Evolutionary conservation across 805 yeast genomes (phyloP).

Genomic region (Kluyveromyces wickerhamii): DNA sequence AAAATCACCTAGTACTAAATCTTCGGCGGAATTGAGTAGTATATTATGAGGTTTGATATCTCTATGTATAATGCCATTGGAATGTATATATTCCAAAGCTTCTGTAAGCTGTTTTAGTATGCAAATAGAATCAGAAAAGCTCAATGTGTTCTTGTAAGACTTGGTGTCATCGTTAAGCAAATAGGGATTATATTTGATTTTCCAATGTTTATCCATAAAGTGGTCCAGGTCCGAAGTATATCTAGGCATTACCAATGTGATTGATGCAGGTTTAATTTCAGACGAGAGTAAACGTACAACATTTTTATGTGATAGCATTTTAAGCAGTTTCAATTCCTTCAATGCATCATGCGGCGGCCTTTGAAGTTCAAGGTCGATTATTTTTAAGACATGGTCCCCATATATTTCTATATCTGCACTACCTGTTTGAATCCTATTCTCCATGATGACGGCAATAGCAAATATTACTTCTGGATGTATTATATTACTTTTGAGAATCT

Average conservation of each 20-base stretch:
- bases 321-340: slow-evolving; percentile 18
- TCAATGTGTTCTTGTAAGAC: slow-evolving; percentile 14
- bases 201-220: slow-evolving; percentile 8
- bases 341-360: slow-evolving; percentile 25
- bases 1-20: slow-evolving; percentile 56
- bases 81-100: slow-evolving; percentile 76
- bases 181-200: slow-evolving; percentile 9
- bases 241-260: slow-evolving; percentile 9
- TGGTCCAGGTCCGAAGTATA: slow-evolving; percentile 8
- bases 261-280: slow-evolving; percentile 1
- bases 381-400: background rate
- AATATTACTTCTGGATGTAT: background rate
- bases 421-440: slow-evolving; percentile 3
- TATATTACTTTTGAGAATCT: too few species aligned
- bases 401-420: slow-evolving; percentile 3
- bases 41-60: slow-evolving; percentile 93
- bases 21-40: slow-evolving; percentile 50
- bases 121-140: slow-evolving; percentile 18
- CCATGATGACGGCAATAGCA: background rate
- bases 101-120: slow-evolving; percentile 65
- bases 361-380: slow-evolving; percentile 3
- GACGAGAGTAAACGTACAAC: slow-evolving; percentile 16
- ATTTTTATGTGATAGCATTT: slow-evolving; percentile 10
- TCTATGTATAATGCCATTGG: slow-evolving; percentile 85
- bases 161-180: slow-evolving; percentile 2